phyloP scores from a whole-genome alignment of 768 basidiomycete species.

The Leucocoprinus sp. region DNA sequence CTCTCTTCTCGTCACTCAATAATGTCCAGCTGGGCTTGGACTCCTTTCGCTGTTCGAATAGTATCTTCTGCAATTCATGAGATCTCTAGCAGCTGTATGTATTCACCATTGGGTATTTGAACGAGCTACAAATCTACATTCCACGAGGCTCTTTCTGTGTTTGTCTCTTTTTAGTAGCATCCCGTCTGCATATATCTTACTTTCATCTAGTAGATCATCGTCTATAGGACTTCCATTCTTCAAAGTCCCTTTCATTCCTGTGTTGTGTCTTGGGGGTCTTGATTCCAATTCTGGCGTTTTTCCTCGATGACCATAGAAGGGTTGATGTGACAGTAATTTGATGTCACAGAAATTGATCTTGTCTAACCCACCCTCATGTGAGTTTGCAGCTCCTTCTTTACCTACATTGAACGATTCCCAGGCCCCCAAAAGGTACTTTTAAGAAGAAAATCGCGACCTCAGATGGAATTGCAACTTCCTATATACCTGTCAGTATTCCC shows the following conservation, averaged over 20 bases:
- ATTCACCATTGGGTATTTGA: conserved; percentile 2
- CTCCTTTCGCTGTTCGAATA: conserved; percentile 63
- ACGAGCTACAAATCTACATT: conserved; percentile 20
- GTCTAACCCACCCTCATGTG: conserved; percentile 8
- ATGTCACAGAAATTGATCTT: no score
- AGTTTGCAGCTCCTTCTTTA: not conserved
- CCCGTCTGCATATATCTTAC: conserved; percentile 24
- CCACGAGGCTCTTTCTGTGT: conserved; percentile 52
- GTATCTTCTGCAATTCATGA: conserved; percentile 59
- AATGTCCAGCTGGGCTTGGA: conserved; percentile 71
- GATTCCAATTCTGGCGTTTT: no score
- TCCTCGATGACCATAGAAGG: no score
- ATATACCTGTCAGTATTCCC: conserved; percentile 28
- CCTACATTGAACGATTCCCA: conserved; percentile 12
- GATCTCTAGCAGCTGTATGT: conserved; percentile 52
- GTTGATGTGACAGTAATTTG: no score
- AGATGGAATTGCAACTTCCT: conserved; percentile 38
- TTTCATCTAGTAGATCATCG: no score
- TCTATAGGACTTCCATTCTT: conserved; percentile 20
- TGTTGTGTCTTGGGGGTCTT: no score
- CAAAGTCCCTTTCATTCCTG: conserved; percentile 22
- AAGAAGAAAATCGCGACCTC: conserved; percentile 33
- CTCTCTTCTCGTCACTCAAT: conserved; percentile 60
- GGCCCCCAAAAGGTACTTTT: conserved; percentile 37
- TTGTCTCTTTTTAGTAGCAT: conserved; percentile 13